These are phyloP conservation scores for Sodiomyces alkalinus DNA, from an alignment of 2,329 filamentous ascomycete species.

Conservation along the genomic window DNA sequence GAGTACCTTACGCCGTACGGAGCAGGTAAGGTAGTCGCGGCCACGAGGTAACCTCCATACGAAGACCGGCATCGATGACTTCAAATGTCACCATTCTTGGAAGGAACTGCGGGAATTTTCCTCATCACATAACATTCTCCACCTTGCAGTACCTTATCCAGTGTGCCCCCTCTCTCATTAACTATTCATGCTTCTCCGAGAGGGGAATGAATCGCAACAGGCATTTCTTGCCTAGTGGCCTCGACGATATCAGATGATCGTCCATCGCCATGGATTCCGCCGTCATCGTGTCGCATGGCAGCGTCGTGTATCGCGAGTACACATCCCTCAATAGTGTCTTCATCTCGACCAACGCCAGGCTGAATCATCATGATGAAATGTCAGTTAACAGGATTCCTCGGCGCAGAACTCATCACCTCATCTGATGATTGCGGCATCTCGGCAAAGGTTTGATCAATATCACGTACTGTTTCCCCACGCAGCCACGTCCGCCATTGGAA, in stretches of 20 bases:
- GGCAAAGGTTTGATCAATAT: not conserved
- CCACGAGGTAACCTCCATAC: too few species aligned
- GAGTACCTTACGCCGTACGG: too few species aligned
- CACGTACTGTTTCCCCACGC: constrained; percentile 52
- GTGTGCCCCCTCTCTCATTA: too few species aligned
- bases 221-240: constrained; percentile 45
- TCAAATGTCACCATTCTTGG: too few species aligned
- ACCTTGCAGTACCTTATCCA: too few species aligned
- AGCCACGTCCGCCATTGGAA: constrained; percentile 48
- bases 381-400: not conserved
- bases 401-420: too few species aligned
- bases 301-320: constrained; percentile 42
- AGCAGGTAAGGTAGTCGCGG: too few species aligned
- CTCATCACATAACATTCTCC: too few species aligned
- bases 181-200: not conserved
- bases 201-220: constrained; percentile 32
- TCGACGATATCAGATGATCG: constrained; percentile 52
- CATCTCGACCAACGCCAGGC: constrained; percentile 51
- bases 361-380: constrained; percentile 20
- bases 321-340: constrained; percentile 47
- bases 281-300: constrained; percentile 37
- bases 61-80: too few species aligned
- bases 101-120: too few species aligned
- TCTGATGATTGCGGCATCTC: too few species aligned
- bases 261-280: constrained; percentile 45